A percentile compares a stretch with the other conserved stretches of the same genome.
phyloP scores from a whole-genome alignment of 495 filamentous ascomycete species.

The Trichoderma erinaceum region DNA sequence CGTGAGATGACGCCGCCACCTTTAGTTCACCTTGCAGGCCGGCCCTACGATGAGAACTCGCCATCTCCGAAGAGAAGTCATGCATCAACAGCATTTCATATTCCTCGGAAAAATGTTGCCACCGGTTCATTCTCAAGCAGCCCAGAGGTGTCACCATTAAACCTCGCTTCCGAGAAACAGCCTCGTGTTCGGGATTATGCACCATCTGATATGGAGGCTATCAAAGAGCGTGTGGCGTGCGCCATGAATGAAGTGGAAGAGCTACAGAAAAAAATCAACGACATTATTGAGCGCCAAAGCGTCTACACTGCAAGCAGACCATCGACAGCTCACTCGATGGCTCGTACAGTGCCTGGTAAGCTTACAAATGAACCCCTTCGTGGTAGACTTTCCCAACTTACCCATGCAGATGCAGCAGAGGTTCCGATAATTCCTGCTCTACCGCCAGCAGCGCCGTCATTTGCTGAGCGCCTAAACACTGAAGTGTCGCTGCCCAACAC shows the following conservation, averaged over 20 bases:
- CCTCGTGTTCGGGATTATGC: conserved; percentile 30
- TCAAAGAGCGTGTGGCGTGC: conserved; percentile 46
- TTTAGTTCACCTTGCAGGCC: conserved; percentile 31
- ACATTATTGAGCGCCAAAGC: conserved; percentile 47
- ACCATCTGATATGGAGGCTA: conserved; percentile 33
- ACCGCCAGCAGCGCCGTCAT: conserved; percentile 43
- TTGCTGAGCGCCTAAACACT: conserved; percentile 41
- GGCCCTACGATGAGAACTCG: conserved; percentile 29
- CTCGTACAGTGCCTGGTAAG: conserved; percentile 10
- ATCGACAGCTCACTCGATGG: conserved; percentile 33
- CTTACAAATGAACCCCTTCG: neutral
- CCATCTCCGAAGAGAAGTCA: conserved; percentile 40
- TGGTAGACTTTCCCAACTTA: neutral
- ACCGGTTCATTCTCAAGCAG: conserved; percentile 26
- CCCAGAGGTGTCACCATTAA: conserved; percentile 21
- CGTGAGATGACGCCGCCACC: conserved; percentile 37
- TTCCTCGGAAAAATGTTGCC: conserved; percentile 40
- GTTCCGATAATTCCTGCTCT: conserved; percentile 43
- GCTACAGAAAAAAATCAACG: conserved; percentile 48
- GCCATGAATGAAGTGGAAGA: conserved; percentile 47
- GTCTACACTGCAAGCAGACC: conserved; percentile 46
- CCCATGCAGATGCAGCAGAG: conserved; percentile 31
- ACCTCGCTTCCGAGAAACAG: conserved; percentile 24
- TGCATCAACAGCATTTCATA: conserved; percentile 44
- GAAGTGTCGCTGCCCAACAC: conserved; percentile 8